Conservation (phyloP, 768 basidiomycete species). For the Leccinum truebloodii region DNA sequence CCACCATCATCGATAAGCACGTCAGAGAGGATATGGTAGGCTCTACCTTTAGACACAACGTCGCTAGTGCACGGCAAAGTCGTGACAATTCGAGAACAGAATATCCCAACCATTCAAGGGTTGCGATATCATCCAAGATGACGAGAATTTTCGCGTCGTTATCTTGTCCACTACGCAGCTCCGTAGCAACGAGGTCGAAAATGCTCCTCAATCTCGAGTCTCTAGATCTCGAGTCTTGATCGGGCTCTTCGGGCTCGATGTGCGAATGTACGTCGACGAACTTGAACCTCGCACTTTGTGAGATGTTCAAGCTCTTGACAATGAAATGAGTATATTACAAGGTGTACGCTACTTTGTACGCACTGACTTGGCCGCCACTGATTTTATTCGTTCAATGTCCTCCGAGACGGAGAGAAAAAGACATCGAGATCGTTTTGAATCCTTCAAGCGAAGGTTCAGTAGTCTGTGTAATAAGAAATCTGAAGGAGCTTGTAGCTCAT, state of each 20-base stretch:
- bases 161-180: slow-evolving; percentile 18
- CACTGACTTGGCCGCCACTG: slow-evolving; percentile 64
- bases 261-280: slow-evolving; percentile 56
- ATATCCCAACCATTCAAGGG: slow-evolving; percentile 73
- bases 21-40: neutral
- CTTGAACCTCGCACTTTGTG: slow-evolving; percentile 42
- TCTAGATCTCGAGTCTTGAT: slow-evolving; percentile 4
- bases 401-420: slow-evolving; percentile 62
- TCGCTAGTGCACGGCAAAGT: slow-evolving; percentile 60
- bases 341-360: slow-evolving; percentile 25
- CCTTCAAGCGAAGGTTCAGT: slow-evolving; percentile 54
- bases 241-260: slow-evolving; percentile 23
- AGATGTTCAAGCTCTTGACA: slow-evolving; percentile 36
- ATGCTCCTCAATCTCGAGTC: slow-evolving; percentile 32
- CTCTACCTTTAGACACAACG: slow-evolving; percentile 55
- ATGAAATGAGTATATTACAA: slow-evolving; percentile 7
- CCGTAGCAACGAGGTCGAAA: slow-evolving; percentile 37
- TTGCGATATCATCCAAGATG: slow-evolving; percentile 69
- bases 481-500: slow-evolving; percentile 67
- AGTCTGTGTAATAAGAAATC: slow-evolving; percentile 69
- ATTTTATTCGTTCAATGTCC: slow-evolving; percentile 58
- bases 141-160: slow-evolving; percentile 40
- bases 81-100: slow-evolving; percentile 50
- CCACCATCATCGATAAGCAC: neutral
- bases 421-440: slow-evolving; percentile 34